Evolutionary conservation across 257 asterid species (phyloP), one percentile per base, ranked within the genome.

Genomic region (Solanum pennellii): DNA sequence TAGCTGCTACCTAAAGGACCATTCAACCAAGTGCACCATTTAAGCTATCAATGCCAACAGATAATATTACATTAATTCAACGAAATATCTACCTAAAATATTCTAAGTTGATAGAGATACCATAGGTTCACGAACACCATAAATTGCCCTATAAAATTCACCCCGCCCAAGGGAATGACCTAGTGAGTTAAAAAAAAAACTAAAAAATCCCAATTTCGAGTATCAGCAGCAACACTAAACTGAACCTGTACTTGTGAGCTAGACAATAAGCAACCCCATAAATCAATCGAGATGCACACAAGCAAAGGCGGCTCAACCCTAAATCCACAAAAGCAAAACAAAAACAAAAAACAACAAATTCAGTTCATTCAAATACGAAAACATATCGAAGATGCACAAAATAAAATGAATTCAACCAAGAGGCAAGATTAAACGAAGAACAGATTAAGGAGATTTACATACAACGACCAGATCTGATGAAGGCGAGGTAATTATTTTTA

Each of bases 1-100:
- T 68, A 10, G 35, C 8, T 66, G n/a, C n/a, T n/a, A n/a, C n/a
- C n/a, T n/a, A n/a, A n/a, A 66, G 0, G 0, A 13, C 5, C 39
- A 27, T 25, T 66, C 5, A 66, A 27, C 16, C 20, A 66, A 66
- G 23, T 68, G 21, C 23, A 68, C 23, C 23, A 7, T 27, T 68
- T 68, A 12, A 14, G 35, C 1, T 33, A 29, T 68, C 2, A 8
- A 29, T 4, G 5, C 1, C 75, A 29, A 2, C 39, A 27, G 6
- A 14, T 29, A 68, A 27, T 29, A 7, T 68, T 7, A 68, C 2
- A 68, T 68, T 18, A 14, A 29, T 68, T 68, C 41, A 6, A 3
- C 3, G 0, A 1, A 7, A 3, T n/a, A 66, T 66, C 35, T 66
- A 66, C 16, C 6, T 2, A 66, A 65, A n/a, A 1, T 25, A 65